A percentile compares a stretch with the other conserved stretches of the same genome.
Evolutionary conservation across 768 basidiomycete genomes (phyloP).

Genomic region (Chlorophyllum brunneum): DNA sequence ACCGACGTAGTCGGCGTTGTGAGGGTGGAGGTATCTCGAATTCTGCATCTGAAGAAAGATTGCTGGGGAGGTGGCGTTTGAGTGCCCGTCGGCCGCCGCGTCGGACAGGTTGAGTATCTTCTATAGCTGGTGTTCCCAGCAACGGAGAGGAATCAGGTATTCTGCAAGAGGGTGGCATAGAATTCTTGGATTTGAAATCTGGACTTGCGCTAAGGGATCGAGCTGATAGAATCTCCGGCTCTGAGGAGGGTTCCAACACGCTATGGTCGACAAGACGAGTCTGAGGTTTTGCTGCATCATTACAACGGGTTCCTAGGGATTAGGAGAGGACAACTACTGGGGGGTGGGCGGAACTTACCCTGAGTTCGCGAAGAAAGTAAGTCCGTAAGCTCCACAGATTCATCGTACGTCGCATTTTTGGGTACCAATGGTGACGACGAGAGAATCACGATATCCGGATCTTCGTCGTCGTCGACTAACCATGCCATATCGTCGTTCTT

Average conservation of each 20-base stretch:
- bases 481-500: conserved; percentile 50
- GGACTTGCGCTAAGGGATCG: conserved; percentile 10
- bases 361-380: neutral
- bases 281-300: neutral
- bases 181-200: conserved; percentile 13
- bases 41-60: conserved; percentile 18
- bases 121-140: neutral
- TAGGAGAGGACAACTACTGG: neutral
- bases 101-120: conserved; percentile 1
- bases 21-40: conserved; percentile 26
- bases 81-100: neutral
- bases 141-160: conserved; percentile 26
- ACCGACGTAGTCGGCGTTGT: conserved; percentile 35
- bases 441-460: conserved; percentile 50
- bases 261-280: neutral
- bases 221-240: neutral
- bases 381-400: conserved; percentile 24
- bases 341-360: neutral
- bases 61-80: neutral
- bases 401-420: conserved; percentile 15
- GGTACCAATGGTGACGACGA: conserved; percentile 41
- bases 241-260: conserved; percentile 5
- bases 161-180: conserved; percentile 30
- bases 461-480: conserved; percentile 64
- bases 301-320: neutral